Conservation (phyloP, 768 basidiomycete genomes). For the Collybia nuda region DNA sequence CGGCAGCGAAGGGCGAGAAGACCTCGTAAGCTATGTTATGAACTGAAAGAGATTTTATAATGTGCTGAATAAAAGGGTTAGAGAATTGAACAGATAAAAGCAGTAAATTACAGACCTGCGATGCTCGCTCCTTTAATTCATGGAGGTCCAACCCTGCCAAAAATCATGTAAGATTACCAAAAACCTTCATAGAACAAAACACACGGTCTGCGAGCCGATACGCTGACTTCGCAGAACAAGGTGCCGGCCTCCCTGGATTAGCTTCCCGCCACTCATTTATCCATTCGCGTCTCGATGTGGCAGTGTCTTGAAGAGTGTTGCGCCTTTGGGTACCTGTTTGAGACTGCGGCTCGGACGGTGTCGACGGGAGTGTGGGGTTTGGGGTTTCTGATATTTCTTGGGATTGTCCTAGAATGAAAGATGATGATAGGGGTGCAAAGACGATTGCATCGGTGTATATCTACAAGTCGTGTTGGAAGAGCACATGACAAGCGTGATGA, state of each 20-base stretch:
- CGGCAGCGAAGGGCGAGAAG: conserved; percentile 82
- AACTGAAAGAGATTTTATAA: conserved; percentile 70
- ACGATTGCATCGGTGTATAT: conserved; percentile 84
- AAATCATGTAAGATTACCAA: background rate
- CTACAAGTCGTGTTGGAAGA: conserved; percentile 33
- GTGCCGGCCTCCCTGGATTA: conserved; percentile 61
- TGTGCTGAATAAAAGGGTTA: conserved; percentile 49
- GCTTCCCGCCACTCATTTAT: conserved; percentile 64
- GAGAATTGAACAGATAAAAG: background rate
- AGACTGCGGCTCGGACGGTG: conserved; percentile 26
- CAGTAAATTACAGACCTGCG: conserved; percentile 31
- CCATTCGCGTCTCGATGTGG: conserved; percentile 59
- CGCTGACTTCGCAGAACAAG: conserved; percentile 81
- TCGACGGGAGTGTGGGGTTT: conserved; percentile 20
- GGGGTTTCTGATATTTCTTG: conserved; percentile 11
- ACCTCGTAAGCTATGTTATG: conserved; percentile 85
- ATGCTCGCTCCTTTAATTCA: conserved; percentile 74
- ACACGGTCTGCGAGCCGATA: conserved; percentile 83
- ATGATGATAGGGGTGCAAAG: conserved; percentile 82
- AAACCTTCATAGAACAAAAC: conserved; percentile 19
- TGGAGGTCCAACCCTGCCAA: conserved; percentile 64
- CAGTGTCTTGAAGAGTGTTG: conserved; percentile 17
- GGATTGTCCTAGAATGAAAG: conserved; percentile 39
- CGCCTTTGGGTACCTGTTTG: conserved; percentile 18
- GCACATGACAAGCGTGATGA: background rate